Evolutionary conservation across 192 early-diverging fungal species (phyloP).

Genomic region (Linnemannia zychae): DNA sequence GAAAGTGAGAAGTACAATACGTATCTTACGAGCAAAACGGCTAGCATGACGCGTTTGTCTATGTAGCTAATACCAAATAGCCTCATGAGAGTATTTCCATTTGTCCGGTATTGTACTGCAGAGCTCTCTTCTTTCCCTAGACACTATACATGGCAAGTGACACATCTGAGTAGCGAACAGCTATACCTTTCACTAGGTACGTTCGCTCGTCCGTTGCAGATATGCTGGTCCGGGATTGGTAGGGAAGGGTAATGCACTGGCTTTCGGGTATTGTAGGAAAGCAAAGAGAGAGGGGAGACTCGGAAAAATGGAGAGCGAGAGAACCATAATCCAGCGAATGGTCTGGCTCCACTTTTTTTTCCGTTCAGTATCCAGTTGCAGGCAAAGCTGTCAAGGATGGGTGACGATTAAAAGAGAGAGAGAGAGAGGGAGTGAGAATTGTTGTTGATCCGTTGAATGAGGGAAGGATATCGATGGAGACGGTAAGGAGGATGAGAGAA

Average conservation of each 20-base stretch:
- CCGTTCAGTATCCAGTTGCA: slow-evolving; percentile 1
- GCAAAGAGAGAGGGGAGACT: neutral
- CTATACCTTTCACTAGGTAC: neutral
- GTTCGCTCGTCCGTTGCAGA: neutral
- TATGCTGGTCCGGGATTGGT: neutral
- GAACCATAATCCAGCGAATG: neutral
- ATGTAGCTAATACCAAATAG: no score
- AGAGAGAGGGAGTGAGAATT: neutral
- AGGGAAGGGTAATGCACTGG: neutral
- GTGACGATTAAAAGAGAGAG: neutral
- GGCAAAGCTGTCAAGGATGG: neutral
- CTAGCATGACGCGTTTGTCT: neutral
- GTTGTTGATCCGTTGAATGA: slow-evolving; percentile 3
- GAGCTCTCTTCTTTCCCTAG: neutral
- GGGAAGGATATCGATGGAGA: slow-evolving; percentile 7
- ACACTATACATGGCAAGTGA: neutral
- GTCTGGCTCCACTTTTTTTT: slow-evolving; percentile 4
- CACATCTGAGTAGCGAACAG: neutral
- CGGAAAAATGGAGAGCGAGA: neutral
- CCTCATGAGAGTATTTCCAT: no score
- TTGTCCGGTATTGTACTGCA: no score
- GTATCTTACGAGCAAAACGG: slow-evolving; percentile 16
- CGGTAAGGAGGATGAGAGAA: slow-evolving; percentile 7
- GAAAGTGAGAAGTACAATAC: neutral
- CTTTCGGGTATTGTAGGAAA: neutral